phyloP scores from a whole-genome alignment of 73 alveolate genomes.

The Paramecium tetraurelia region DNA sequence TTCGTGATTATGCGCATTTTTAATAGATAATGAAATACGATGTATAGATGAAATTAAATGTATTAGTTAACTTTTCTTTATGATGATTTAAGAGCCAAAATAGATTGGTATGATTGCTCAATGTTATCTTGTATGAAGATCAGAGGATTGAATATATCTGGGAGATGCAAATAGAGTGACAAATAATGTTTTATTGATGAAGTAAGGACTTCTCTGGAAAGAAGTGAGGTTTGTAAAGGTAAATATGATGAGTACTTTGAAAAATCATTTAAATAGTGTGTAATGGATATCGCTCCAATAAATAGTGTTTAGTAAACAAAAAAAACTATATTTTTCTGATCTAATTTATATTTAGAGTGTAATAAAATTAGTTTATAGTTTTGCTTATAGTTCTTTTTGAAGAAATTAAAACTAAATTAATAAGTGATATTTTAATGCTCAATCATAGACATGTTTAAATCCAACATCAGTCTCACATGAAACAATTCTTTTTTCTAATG shows the following conservation, averaged over 20 bases:
- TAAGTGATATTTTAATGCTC: constrained; percentile 17
- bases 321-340: constrained; percentile 20
- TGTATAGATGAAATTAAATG: neutral
- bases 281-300: neutral
- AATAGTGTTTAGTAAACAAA: neutral
- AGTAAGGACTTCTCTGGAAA: neutral
- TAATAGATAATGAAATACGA: constrained; percentile 9
- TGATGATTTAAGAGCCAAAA: constrained; percentile 46
- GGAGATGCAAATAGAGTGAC: neutral
- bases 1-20: neutral
- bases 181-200: neutral
- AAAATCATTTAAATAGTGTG: neutral
- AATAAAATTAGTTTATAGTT: neutral
- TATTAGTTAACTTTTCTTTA: neutral
- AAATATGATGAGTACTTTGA: constrained; percentile 35
- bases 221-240: constrained; percentile 41
- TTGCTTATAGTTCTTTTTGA: neutral
- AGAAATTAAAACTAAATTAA: neutral
- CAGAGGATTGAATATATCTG: constrained; percentile 2
- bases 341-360: neutral
- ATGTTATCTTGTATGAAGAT: constrained; percentile 39
- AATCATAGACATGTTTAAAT: constrained; percentile 39
- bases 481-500: constrained; percentile 6
- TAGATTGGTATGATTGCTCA: constrained; percentile 40
- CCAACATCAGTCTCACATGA: constrained; percentile 49